Conservation (phyloP, 2,329 filamentous ascomycete species). For the Paracoccidioides lutzii region DNA sequence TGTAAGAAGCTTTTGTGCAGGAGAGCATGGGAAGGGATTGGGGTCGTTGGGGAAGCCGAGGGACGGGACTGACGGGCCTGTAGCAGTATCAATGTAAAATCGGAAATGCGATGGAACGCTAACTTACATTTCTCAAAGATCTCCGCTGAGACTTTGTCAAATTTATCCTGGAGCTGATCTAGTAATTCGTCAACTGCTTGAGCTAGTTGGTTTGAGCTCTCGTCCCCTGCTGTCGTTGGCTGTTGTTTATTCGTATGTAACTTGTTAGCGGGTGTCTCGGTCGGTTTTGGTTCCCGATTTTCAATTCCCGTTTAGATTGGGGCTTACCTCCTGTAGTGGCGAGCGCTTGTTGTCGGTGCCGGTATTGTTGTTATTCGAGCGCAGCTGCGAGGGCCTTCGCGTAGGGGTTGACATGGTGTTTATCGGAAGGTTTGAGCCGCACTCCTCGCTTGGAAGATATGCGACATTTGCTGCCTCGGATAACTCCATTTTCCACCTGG, state of each 20-base stretch:
- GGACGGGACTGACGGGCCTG: not conserved
- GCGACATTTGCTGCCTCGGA: not conserved
- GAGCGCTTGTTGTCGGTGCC: not conserved
- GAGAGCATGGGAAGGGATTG: not conserved
- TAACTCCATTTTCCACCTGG: not conserved
- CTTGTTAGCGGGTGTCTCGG: not conserved
- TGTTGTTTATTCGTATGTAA: slow-evolving; percentile 2
- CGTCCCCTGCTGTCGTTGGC: slow-evolving; percentile 7
- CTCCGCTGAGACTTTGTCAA: slow-evolving; percentile 70
- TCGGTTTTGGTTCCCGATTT: not conserved
- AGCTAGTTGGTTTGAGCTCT: slow-evolving; percentile 44
- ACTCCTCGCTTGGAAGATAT: not conserved
- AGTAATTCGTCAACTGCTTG: slow-evolving; percentile 76
- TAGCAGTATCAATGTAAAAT: not conserved
- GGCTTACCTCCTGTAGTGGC: not conserved
- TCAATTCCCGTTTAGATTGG: not conserved
- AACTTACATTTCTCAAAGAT: slow-evolving; percentile 73
- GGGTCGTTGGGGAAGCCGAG: not conserved
- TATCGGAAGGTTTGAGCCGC: not conserved
- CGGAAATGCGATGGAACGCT: not conserved
- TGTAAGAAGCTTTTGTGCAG: too few species aligned
- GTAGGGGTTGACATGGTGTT: not conserved
- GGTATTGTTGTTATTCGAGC: not conserved
- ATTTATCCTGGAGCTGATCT: slow-evolving; percentile 73
- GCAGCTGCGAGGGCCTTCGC: not conserved